Evolutionary conservation across 176 grass and related monocot species (phyloP).

Genomic region (Musa troglodytarum): DNA sequence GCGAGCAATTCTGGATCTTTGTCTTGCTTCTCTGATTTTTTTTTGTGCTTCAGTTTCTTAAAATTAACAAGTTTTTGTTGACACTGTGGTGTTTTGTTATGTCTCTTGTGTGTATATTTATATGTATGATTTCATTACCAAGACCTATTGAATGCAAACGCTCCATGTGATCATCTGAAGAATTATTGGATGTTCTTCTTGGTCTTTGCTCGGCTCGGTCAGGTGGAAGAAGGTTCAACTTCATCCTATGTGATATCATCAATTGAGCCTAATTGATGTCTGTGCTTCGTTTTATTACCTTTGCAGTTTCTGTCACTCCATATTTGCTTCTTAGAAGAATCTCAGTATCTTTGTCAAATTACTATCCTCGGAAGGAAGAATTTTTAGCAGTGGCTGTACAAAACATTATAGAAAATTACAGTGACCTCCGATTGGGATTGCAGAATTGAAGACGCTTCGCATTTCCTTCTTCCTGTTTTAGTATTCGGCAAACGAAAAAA

Average conservation of each 20-base stretch:
- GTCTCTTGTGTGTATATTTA: too few relatives aligned
- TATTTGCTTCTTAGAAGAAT: not conserved
- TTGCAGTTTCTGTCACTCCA: not conserved
- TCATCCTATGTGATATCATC: not conserved
- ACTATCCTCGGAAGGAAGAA: too few relatives aligned
- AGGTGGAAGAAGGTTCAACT: not conserved
- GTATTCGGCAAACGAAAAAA: not conserved
- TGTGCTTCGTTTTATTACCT: not conserved
- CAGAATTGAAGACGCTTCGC: not conserved
- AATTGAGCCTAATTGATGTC: not conserved
- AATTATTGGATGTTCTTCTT: not conserved
- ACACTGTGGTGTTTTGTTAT: too few relatives aligned
- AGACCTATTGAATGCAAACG: not conserved
- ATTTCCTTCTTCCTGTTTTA: not conserved
- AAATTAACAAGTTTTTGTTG: not conserved
- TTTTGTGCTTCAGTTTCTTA: not conserved
- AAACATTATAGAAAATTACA: not conserved
- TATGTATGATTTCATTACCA: not conserved
- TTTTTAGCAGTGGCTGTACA: not conserved
- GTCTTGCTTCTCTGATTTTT: slow-evolving; percentile 4
- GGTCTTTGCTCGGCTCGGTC: not conserved
- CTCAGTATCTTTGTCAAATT: too few relatives aligned
- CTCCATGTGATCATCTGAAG: not conserved
- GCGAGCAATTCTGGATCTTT: slow-evolving; percentile 2
- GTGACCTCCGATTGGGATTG: not conserved